Evolutionary conservation across 1,139 yeast genomes (phyloP).

Genomic region (Yamadazyma triangularis): DNA sequence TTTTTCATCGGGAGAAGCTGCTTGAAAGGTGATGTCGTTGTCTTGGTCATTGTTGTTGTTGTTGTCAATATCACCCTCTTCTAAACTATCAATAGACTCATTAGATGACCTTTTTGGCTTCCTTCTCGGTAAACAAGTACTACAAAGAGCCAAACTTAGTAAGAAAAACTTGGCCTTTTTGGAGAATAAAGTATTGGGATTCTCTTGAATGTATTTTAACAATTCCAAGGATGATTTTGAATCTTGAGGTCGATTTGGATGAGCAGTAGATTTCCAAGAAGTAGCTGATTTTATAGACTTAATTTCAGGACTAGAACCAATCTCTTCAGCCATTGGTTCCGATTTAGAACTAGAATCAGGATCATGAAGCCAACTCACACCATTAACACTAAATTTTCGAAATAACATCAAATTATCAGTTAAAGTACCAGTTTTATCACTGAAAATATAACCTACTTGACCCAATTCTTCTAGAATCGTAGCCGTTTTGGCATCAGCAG

Average conservation of each 20-base stretch:
- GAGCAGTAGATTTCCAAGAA: slow-evolving; percentile 37
- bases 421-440: slow-evolving; percentile 96
- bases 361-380: slow-evolving; percentile 87
- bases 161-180: slow-evolving; percentile 74
- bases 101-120: slow-evolving; percentile 3
- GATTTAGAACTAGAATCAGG: no score
- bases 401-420: slow-evolving; percentile 90
- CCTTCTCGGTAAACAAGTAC: slow-evolving; percentile 73
- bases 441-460: slow-evolving; percentile 89
- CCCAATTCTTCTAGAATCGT: slow-evolving; percentile 95
- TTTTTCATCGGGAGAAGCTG: slow-evolving; percentile 94
- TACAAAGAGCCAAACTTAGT: slow-evolving; percentile 80
- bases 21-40: slow-evolving; percentile 67
- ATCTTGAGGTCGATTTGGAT: slow-evolving; percentile 29
- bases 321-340: no score
- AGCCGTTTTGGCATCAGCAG: slow-evolving; percentile 93
- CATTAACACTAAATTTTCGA: slow-evolving; percentile 78
- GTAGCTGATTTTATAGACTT: slow-evolving; percentile 17
- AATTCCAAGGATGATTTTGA: slow-evolving; percentile 45
- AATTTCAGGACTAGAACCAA: slow-evolving; percentile 28
- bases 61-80: slow-evolving; percentile 11
- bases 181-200: slow-evolving; percentile 70
- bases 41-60: slow-evolving; percentile 24
- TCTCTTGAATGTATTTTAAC: slow-evolving; percentile 60
- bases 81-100: background rate